Percentiles rank a stretch among this genome's conserved stretches.
Conservation (phyloP, 768 basidiomycete species). For the Podaxis rugospora region DNA sequence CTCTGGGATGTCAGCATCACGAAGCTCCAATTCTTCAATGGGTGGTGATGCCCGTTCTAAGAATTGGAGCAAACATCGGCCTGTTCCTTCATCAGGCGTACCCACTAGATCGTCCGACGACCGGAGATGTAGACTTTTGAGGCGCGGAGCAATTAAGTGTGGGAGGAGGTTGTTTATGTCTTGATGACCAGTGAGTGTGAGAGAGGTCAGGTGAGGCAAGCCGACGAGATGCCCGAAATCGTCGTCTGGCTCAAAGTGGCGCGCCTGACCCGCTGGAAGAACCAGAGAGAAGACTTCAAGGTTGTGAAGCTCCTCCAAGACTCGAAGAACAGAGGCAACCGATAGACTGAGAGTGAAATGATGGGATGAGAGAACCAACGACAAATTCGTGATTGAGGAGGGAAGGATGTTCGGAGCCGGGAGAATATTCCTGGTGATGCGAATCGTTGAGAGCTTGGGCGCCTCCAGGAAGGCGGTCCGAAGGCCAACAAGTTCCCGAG, state of each 20-base stretch:
- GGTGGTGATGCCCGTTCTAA: conserved; percentile 23
- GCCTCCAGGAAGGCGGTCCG: conserved; percentile 26
- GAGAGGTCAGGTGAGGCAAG: conserved; percentile 21
- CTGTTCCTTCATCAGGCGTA: conserved; percentile 28
- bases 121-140: conserved; percentile 32
- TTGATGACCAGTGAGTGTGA: conserved; percentile 19
- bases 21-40: conserved; percentile 23
- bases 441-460: conserved; percentile 28
- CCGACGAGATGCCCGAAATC: conserved; percentile 15
- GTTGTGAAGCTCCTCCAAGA: conserved; percentile 34
- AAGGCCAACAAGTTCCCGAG: conserved; percentile 22
- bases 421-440: conserved; percentile 29
- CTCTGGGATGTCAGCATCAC: conserved; percentile 22
- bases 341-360: conserved; percentile 14
- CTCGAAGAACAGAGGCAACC: conserved; percentile 21
- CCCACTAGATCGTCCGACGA: conserved; percentile 29
- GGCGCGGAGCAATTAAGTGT: conserved; percentile 23
- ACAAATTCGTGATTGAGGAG: conserved; percentile 28
- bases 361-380: conserved; percentile 26
- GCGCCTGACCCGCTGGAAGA: conserved; percentile 26
- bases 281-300: conserved; percentile 39
- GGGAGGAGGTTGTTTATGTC: conserved; percentile 14
- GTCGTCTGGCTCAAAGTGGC: conserved; percentile 19
- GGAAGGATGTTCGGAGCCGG: conserved; percentile 30
- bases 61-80: conserved; percentile 15